Conservation (phyloP, 805 yeast genomes). For the Yarrowia keelungensis region DNA sequence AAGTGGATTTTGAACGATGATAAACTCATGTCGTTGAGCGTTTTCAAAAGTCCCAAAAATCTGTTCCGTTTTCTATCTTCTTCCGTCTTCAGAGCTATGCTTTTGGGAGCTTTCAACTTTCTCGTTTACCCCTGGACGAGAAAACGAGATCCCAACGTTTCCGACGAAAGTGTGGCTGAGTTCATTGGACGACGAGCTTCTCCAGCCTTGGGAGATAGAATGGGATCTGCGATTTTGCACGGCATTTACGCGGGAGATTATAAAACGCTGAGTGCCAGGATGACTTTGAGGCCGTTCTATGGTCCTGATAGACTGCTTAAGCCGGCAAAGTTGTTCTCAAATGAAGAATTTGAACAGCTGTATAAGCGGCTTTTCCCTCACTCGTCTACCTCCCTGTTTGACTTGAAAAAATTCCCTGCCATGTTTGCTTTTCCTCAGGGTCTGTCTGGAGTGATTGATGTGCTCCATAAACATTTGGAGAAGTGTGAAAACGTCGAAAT, state of each 20-base stretch:
- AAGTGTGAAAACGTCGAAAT: conserved; percentile 11
- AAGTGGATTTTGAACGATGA: conserved; percentile 63
- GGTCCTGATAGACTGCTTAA: conserved; percentile 59
- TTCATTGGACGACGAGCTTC: conserved; percentile 78
- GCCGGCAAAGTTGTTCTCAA: conserved; percentile 48
- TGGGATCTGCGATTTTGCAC: conserved; percentile 81
- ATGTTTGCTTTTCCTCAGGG: conserved; percentile 38
- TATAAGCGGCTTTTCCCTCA: conserved; percentile 44
- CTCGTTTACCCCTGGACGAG: conserved; percentile 45
- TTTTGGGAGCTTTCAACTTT: conserved; percentile 57
- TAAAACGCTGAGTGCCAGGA: conserved; percentile 65
- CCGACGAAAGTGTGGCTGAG: conserved; percentile 75
- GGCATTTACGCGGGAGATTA: conserved; percentile 94
- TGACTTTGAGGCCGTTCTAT: conserved; percentile 63
- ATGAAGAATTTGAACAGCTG: conserved; percentile 42
- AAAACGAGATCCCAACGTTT: conserved; percentile 41
- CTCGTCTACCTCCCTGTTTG: conserved; percentile 1
- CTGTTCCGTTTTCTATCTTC: conserved; percentile 43
- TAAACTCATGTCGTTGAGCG: conserved; percentile 48
- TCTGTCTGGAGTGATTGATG: conserved; percentile 14
- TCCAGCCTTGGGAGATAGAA: conserved; percentile 56
- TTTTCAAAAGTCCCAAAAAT: conserved; percentile 38
- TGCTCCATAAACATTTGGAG: conserved; percentile 22
- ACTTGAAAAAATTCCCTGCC: conserved; percentile 36
- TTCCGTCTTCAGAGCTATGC: conserved; percentile 57